These are phyloP conservation scores for Candida lessepsii DNA, from an alignment of 805 yeast genomes.

Conservation along the genomic window DNA sequence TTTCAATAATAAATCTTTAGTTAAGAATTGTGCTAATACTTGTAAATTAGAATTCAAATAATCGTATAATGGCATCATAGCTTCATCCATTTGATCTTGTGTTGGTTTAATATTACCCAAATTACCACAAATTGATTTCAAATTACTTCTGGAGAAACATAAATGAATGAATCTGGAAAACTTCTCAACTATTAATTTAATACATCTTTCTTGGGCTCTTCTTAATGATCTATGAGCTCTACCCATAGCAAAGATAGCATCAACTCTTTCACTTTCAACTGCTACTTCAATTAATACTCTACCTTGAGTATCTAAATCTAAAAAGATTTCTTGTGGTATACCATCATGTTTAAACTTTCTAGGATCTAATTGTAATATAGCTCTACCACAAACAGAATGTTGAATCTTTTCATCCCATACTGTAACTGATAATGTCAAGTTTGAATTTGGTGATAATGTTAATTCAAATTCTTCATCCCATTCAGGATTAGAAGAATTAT, in stretches of 20 bases:
- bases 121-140: conserved; percentile 55
- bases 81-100: conserved; percentile 53
- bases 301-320: conserved; percentile 70
- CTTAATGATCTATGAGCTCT: conserved; percentile 64
- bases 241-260: conserved; percentile 80
- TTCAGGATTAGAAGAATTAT: conserved; percentile 63
- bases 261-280: conserved; percentile 75
- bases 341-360: conserved; percentile 64
- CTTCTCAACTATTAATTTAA: conserved; percentile 69
- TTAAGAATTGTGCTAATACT: conserved; percentile 58
- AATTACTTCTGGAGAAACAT: conserved; percentile 55
- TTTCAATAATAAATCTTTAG: conserved; percentile 52
- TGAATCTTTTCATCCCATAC: conserved; percentile 68
- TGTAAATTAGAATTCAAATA: conserved; percentile 68
- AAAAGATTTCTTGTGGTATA: conserved; percentile 55
- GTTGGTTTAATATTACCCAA: conserved; percentile 45
- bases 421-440: conserved; percentile 53
- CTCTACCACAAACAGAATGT: conserved; percentile 66
- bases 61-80: conserved; percentile 71
- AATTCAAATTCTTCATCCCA: conserved; percentile 88
- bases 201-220: conserved; percentile 64
- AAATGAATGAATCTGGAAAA: conserved; percentile 63
- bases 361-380: conserved; percentile 60
- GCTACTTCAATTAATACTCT: conserved; percentile 63
- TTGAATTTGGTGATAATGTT: conserved; percentile 36